Evolutionary conservation across 306 rosid species (phyloP), one percentile per base, ranked within the genome.

Genomic region (Dalbergia oliveri): DNA sequence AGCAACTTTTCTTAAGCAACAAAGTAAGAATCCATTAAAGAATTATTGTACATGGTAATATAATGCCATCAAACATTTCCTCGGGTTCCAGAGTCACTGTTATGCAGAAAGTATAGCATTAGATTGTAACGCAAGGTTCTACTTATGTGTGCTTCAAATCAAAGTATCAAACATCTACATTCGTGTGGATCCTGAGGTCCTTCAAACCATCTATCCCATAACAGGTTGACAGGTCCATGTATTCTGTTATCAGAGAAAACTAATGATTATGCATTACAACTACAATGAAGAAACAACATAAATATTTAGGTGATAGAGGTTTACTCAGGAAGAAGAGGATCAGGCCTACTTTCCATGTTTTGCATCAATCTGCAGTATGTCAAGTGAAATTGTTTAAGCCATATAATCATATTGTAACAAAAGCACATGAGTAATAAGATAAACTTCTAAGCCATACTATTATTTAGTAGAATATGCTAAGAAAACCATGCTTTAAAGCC

Each of bases 151-250:
- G 81, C 85, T 69, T 79, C 82, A 63, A 54, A 51, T 90, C 84
- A 92, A 79, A 90, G 90, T 77, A 91, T 88, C 83, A 60, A 56
- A 83, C 98, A 91, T 59, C 91, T 79, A 84, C 98, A 93, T 12
- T 81, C 80, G 77, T 78, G 92, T 53, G 90, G 71, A 65, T 88
- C 90, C 70, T 88, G 91, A 56, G 97, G 87, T 56, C 97, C 94
- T 81, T 93, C 98, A 76, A 91, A 93, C 98, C 98, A 93, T 81
- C 88, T 87, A 87, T 91, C 89, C 97, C 97, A 93, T 69, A 66
- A 63, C 41, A 83, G 82, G 72, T 81, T 88, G 85, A 86, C 56
- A 18, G 93, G 91, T 45, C 94, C 97, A 81, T 26, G 88, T 69
- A 84, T 84, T 79, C 97, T 93, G 90, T 76, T 68, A 77, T 73